These are phyloP conservation scores for Saturnispora kantuleensis DNA, from an alignment of 805 yeast genomes.

Conservation along the genomic window DNA sequence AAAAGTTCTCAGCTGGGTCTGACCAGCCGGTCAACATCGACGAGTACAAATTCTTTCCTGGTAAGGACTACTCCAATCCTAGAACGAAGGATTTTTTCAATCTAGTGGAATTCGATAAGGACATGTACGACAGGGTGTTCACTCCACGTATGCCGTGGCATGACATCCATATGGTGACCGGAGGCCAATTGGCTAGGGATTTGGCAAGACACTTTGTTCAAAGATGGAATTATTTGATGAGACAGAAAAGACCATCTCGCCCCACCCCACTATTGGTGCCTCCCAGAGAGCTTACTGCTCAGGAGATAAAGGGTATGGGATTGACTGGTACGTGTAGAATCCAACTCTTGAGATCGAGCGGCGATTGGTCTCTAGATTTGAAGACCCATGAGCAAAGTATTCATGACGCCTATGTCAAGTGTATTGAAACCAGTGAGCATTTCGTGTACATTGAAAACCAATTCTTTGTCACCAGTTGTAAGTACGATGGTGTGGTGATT, in stretches of 20 bases:
- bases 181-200: constrained; percentile 93
- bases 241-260: constrained; percentile 92
- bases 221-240: constrained; percentile 88
- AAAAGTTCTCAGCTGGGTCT: not conserved
- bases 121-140: constrained; percentile 74
- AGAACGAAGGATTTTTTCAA: constrained; percentile 79
- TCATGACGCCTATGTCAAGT: constrained; percentile 82
- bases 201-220: constrained; percentile 90
- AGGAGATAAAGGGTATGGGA: constrained; percentile 53
- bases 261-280: constrained; percentile 88
- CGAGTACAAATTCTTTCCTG: constrained; percentile 71
- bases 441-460: constrained; percentile 93
- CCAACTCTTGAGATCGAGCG: constrained; percentile 81
- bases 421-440: constrained; percentile 87
- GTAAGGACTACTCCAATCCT: constrained; percentile 96
- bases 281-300: constrained; percentile 74
- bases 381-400: constrained; percentile 80
- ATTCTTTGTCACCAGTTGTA: constrained; percentile 85
- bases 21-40: constrained; percentile 19
- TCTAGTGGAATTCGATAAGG: constrained; percentile 78
- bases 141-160: constrained; percentile 99
- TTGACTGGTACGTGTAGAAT: constrained; percentile 84
- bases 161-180: constrained; percentile 91
- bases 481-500: constrained; percentile 72
- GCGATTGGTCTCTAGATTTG: constrained; percentile 89